A percentile compares a stretch with the other conserved stretches of the same genome.
phyloP scores from a whole-genome alignment of 2,329 filamentous ascomycete genomes.

The Acrocalymma vagum region DNA sequence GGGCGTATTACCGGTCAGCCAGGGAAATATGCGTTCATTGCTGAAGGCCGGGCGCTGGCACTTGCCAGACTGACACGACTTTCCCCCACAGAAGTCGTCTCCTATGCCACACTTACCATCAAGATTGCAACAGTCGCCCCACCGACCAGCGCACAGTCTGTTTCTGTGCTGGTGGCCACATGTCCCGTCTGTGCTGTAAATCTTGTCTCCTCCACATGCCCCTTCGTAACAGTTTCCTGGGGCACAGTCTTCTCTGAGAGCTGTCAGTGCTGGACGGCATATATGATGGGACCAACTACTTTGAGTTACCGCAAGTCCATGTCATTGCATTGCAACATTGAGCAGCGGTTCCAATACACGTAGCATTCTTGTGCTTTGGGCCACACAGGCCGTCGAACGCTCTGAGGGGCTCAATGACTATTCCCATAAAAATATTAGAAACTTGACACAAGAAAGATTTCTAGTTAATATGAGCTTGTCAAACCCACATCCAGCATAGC shows the following conservation, averaged over 20 bases:
- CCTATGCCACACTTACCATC: too few relatives aligned
- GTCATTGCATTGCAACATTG: too few relatives aligned
- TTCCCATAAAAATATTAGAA: too few relatives aligned
- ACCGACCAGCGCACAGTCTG: constrained; percentile 18
- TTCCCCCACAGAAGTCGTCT: too few relatives aligned
- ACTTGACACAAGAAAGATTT: too few relatives aligned
- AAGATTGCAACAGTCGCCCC: constrained; percentile 16
- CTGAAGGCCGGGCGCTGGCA: too few relatives aligned
- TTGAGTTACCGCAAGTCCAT: constrained; percentile 4
- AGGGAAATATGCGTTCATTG: too few relatives aligned
- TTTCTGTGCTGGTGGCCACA: constrained; percentile 15
- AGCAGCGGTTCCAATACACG: too few relatives aligned
- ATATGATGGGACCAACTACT: not conserved
- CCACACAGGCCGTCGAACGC: constrained; percentile 39
- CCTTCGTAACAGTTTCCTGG: constrained; percentile 2
- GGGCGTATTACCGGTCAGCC: too few relatives aligned
- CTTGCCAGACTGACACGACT: too few relatives aligned
- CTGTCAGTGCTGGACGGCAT: not conserved
- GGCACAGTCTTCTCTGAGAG: constrained; percentile 1
- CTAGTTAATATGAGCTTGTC: too few relatives aligned
- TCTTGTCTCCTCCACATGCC: not conserved
- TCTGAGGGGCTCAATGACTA: constrained; percentile 8
- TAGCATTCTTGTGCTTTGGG: constrained; percentile 35
- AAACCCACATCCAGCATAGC: too few relatives aligned
- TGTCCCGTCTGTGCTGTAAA: constrained; percentile 16